Evolutionary conservation across 176 grass and related monocot species (phyloP), one percentile per base, ranked within the genome.

Genomic region (Juncus inflexus): DNA sequence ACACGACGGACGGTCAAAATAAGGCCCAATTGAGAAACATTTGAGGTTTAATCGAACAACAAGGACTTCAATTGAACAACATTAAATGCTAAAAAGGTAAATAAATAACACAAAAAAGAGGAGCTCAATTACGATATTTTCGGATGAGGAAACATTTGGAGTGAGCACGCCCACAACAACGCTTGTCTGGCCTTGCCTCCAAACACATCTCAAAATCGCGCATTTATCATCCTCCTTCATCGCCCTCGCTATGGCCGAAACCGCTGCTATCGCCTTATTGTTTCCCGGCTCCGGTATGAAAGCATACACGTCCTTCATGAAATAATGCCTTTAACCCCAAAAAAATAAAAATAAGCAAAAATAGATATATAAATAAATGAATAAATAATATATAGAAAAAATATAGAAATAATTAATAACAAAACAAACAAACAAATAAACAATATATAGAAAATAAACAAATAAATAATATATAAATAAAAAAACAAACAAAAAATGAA

Each of bases 251-350:
- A 97, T 69, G 12, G 85, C 79, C 64, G 94, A 91, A 80, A 81
- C 55, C 41, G 82, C 88, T 64, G 79, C 66, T 64, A 66, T 62
- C 77, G 88, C 77, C 63, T 83, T 89, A 50, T 53, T 73, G 43
- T 97, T 97, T 74, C 87, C 87, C 6, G 85, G 94, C 74, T 97
- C 94, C 66, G 88, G 85, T 69, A 97, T 68, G 61, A 97, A 97
- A 50, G 79, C 81, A 72, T 83, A 80, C 41, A 73, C 88, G 61
- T 91, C 94, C 87, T 91, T 89, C 88, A 91, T 91, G 79, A 86
- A 91, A 77, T 84, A 81, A 67, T 86, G 77, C 68, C 94, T 91
- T 72, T 9, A 74, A 72, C 19, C 19, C 76, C 63, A 11, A 11
- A 11, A 68, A 82, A 28, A 62, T 52, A 74, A 75, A 9, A 63